A percentile compares a stretch with the other conserved stretches of the same genome.
Conservation (phyloP, 2,329 filamentous ascomycete genomes). For the Phialophora chinensis region DNA sequence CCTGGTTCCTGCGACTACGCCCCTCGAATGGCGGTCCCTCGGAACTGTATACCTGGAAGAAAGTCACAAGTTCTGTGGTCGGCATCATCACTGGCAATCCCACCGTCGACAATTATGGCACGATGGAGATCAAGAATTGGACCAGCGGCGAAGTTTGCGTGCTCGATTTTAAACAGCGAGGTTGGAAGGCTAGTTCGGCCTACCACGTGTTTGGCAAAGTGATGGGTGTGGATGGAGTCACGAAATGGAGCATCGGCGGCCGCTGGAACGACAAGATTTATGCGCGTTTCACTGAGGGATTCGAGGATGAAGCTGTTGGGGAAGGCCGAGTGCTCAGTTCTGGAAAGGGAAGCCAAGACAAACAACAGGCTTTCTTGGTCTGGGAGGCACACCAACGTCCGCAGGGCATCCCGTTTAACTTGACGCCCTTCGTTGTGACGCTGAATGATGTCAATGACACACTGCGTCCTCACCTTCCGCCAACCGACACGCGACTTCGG, state of each 20-base stretch:
- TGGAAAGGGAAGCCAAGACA: conserved; percentile 43
- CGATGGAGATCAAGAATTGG: conserved; percentile 98
- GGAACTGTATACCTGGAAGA: conserved; percentile 98
- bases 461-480: conserved; percentile 77
- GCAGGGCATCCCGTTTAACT: conserved; percentile 88
- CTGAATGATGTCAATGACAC: conserved; percentile 90
- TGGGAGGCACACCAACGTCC: conserved; percentile 89
- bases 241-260: conserved; percentile 87
- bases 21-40: conserved; percentile 75
- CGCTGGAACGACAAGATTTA: conserved; percentile 98
- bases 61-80: conserved; percentile 95
- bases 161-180: conserved; percentile 91
- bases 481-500: conserved; percentile 89
- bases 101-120: conserved; percentile 95
- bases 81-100: conserved; percentile 98
- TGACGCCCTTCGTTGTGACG: conserved; percentile 93
- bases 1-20: conserved; percentile 90
- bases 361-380: conserved; percentile 79
- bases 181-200: conserved; percentile 92
- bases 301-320: conserved; percentile 72
- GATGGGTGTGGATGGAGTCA: conserved; percentile 76
- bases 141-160: conserved; percentile 89
- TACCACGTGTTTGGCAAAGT: conserved; percentile 89
- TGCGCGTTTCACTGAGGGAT: conserved; percentile 88
- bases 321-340: conserved; percentile 60